phyloP scores from a whole-genome alignment of 1,139 yeast species.

The Lodderomyces metapsilosis region DNA sequence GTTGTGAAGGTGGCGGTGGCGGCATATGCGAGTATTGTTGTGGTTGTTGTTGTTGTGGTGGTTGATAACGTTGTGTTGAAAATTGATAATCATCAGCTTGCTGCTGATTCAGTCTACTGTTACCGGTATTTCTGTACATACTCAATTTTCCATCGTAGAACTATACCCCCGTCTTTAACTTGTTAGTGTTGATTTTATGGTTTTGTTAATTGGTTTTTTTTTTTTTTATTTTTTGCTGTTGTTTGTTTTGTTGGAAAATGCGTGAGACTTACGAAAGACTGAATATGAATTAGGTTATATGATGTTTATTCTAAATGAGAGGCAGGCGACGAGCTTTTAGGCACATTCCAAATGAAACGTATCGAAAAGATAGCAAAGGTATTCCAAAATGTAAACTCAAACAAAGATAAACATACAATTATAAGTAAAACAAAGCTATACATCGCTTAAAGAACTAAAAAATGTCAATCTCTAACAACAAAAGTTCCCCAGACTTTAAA shows the following conservation, averaged over 20 bases:
- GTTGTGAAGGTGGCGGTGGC: neutral
- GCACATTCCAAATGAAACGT: too few relatives aligned
- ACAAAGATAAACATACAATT: neutral
- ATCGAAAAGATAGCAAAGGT: too few relatives aligned
- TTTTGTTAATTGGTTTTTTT: too few relatives aligned
- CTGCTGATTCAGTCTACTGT: neutral
- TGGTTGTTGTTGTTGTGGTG: neutral
- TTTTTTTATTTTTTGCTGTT: too few relatives aligned
- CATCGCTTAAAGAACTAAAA: neutral
- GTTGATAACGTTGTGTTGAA: neutral
- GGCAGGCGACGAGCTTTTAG: too few relatives aligned
- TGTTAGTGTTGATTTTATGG: too few relatives aligned
- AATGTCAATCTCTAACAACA: neutral
- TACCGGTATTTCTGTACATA: neutral
- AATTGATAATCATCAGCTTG: neutral
- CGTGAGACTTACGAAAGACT: too few relatives aligned
- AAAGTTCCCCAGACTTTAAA: too few relatives aligned
- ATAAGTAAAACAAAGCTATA: neutral
- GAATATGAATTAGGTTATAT: too few relatives aligned
- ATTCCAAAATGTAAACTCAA: too few relatives aligned
- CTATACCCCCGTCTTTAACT: neutral
- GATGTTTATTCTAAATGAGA: too few relatives aligned
- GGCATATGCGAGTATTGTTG: conserved; percentile 1
- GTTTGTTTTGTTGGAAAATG: too few relatives aligned
- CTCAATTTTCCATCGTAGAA: neutral